phyloP scores from a whole-genome alignment of 1,284 basidiomycete genomes.

The Cutaneotrichosporon cutaneum region DNA sequence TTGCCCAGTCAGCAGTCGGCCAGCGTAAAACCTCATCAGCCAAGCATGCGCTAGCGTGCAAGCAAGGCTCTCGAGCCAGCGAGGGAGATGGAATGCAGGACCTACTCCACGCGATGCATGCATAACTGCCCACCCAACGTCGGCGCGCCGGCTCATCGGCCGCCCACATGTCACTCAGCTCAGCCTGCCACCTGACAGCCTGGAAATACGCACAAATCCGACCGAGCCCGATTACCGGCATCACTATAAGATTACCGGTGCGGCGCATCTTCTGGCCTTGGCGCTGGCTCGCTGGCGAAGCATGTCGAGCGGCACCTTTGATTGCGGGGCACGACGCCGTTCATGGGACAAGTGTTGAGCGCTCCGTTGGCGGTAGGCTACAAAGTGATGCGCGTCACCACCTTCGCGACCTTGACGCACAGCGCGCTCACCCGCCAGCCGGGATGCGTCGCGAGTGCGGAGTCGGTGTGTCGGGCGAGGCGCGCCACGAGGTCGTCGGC shows the following conservation, averaged over 20 bases:
- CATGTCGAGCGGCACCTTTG: too few species aligned
- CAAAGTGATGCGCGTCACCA: conserved; percentile 24
- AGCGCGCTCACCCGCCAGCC: conserved; percentile 39
- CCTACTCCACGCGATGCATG: not conserved
- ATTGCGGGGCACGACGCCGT: too few species aligned
- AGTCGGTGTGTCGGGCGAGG: conserved; percentile 15
- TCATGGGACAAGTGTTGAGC: too few species aligned
- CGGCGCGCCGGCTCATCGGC: not conserved
- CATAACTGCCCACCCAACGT: not conserved
- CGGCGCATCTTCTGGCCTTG: not conserved
- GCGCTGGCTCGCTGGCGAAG: not conserved
- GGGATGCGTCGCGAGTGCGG: conserved; percentile 32
- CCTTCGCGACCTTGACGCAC: conserved; percentile 41
- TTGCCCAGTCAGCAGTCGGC: too few species aligned
- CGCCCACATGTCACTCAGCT: not conserved
- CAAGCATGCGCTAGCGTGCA: too few species aligned
- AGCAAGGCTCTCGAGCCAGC: too few species aligned
- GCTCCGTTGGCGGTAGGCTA: not conserved
- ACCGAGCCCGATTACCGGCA: not conserved
- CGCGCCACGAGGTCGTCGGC: not conserved
- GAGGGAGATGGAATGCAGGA: not conserved
- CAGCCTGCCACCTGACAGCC: too few species aligned
- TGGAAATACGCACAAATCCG: too few species aligned
- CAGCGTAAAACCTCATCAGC: too few species aligned
- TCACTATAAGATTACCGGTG: not conserved